These are phyloP conservation scores for Saturnispora zaruensis DNA, from an alignment of 805 yeast genomes.

Conservation along the genomic window DNA sequence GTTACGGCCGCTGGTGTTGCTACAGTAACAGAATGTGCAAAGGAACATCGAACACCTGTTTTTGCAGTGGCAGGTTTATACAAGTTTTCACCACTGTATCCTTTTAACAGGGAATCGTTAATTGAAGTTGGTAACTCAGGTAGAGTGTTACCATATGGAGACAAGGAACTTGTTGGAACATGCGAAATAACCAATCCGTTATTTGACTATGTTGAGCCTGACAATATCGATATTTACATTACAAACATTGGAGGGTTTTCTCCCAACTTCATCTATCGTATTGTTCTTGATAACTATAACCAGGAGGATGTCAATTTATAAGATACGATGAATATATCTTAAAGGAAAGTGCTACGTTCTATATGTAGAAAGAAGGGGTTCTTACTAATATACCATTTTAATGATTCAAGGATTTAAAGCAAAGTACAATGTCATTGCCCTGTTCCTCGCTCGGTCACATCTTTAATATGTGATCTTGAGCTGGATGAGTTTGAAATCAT, in stretches of 20 bases:
- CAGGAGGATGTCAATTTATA: slow-evolving; percentile 67
- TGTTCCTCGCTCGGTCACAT: slow-evolving; percentile 55
- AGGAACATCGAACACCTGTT: slow-evolving; percentile 92
- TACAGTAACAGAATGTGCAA: slow-evolving; percentile 91
- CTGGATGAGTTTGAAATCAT: slow-evolving; percentile 38
- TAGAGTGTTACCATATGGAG: slow-evolving; percentile 72
- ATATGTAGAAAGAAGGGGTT: background rate
- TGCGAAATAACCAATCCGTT: slow-evolving; percentile 82
- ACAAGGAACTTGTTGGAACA: slow-evolving; percentile 57
- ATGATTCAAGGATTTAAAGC: background rate
- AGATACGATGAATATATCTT: background rate
- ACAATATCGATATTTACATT: slow-evolving; percentile 84
- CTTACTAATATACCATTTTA: slow-evolving; percentile 6
- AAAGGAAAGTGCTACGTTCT: background rate
- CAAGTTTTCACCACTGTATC: slow-evolving; percentile 88
- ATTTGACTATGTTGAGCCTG: slow-evolving; percentile 88
- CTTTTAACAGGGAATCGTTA: slow-evolving; percentile 73
- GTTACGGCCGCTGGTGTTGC: slow-evolving; percentile 85
- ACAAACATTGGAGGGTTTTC: slow-evolving; percentile 96
- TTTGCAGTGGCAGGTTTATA: slow-evolving; percentile 91
- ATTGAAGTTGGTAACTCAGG: slow-evolving; percentile 92
- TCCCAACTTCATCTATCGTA: slow-evolving; percentile 91
- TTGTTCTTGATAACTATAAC: slow-evolving; percentile 89
- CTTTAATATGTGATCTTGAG: slow-evolving; percentile 41
- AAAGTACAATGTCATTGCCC: slow-evolving; percentile 31